Evolutionary conservation across 768 basidiomycete genomes (phyloP).

Genomic region (Sistotremastrum niveocremeum): DNA sequence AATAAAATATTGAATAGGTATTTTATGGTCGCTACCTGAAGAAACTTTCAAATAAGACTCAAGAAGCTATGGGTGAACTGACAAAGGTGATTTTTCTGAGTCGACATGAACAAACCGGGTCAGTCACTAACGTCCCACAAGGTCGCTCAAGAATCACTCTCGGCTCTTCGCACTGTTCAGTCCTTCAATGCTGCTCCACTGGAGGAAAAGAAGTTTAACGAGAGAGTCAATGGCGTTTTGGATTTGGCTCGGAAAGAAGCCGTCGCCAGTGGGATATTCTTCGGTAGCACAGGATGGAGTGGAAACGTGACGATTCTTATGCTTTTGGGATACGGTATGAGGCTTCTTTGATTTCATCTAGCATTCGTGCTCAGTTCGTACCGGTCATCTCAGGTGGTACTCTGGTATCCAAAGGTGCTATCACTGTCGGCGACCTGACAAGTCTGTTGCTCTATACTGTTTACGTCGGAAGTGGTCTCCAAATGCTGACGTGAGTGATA

Average conservation of each 20-base stretch:
- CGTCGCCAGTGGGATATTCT: conserved; percentile 83
- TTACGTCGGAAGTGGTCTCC: conserved; percentile 71
- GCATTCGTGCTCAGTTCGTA: conserved; percentile 1
- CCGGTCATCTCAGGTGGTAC: conserved; percentile 51
- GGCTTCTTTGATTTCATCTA: not conserved
- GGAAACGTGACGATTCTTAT: conserved; percentile 86
- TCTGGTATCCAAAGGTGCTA: conserved; percentile 75
- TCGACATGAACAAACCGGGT: not conserved
- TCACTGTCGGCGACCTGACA: conserved; percentile 86
- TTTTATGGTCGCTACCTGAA: conserved; percentile 94
- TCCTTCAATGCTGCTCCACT: conserved; percentile 75
- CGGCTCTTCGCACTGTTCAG: conserved; percentile 79
- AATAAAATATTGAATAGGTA: conserved; percentile 36
- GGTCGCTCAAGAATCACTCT: conserved; percentile 83
- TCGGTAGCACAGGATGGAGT: conserved; percentile 82
- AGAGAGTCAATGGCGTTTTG: conserved; percentile 52
- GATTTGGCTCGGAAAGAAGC: conserved; percentile 75
- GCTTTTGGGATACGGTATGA: conserved; percentile 78
- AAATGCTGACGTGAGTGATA: conserved; percentile 56
- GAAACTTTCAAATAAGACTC: conserved; percentile 79
- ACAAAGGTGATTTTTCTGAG: conserved; percentile 37
- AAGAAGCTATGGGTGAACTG: conserved; percentile 94
- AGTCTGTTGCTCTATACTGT: conserved; percentile 84
- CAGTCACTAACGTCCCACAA: conserved; percentile 14
- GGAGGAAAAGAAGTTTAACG: conserved; percentile 66